Percentiles rank a stretch among this genome's conserved stretches.
Evolutionary conservation across 805 yeast species (phyloP).

Genomic region (Metschnikowia lochheadii): DNA sequence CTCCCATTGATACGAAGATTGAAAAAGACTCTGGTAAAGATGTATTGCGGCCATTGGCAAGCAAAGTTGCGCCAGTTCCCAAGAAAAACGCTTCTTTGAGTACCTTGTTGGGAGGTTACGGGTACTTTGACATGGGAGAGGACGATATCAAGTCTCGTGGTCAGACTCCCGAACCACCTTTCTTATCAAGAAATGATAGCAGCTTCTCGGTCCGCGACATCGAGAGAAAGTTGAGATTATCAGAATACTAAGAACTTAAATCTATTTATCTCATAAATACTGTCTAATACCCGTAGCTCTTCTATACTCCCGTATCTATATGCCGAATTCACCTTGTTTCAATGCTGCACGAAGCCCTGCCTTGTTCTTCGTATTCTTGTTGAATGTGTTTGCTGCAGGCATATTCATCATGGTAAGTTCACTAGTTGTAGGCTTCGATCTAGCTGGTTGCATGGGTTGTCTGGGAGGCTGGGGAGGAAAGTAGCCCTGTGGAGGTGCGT

Average conservation of each 20-base stretch:
- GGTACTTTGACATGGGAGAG: conserved; percentile 57
- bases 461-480: conserved; percentile 14
- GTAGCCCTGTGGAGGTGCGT: conserved; percentile 15
- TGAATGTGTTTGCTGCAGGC: conserved; percentile 40
- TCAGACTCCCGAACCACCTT: conserved; percentile 53
- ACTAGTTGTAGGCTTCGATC: conserved; percentile 30
- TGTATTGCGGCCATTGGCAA: conserved; percentile 1
- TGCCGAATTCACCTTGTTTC: conserved; percentile 65
- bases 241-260: conserved; percentile 46
- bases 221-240: conserved; percentile 59
- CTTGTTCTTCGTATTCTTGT: conserved; percentile 46
- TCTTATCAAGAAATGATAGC: conserved; percentile 34
- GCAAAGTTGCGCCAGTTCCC: conserved; percentile 11
- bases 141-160: conserved; percentile 53
- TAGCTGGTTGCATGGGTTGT: conserved; percentile 2
- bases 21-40: background rate
- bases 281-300: no score
- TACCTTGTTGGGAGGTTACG: conserved; percentile 53
- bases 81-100: conserved; percentile 17
- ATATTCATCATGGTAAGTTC: conserved; percentile 43
- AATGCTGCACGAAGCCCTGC: conserved; percentile 61
- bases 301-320: conserved; percentile 26
- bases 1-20: conserved; percentile 27
- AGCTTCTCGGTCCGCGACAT: conserved; percentile 49
- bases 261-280: background rate